These are phyloP conservation scores for Nannizziopsis barbatae DNA, from an alignment of 2,329 filamentous ascomycete species.

Conservation along the genomic window DNA sequence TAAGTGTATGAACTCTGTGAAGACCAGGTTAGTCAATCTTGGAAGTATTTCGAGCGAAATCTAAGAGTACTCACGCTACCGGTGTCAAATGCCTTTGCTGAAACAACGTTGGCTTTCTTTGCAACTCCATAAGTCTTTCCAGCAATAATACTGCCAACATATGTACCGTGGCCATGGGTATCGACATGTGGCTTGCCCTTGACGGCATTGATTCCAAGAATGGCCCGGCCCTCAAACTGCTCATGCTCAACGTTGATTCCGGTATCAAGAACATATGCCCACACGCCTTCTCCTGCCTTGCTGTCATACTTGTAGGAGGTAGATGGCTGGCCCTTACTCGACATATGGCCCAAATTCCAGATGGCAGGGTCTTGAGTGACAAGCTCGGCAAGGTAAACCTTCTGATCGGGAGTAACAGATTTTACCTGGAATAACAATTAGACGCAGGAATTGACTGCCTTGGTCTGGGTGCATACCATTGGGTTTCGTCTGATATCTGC, in stretches of 20 bases:
- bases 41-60: background rate
- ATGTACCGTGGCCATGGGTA: slow-evolving; percentile 11
- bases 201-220: slow-evolving; percentile 10
- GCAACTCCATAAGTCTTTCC: slow-evolving; percentile 11
- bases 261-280: slow-evolving; percentile 13
- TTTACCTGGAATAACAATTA: slow-evolving; percentile 2
- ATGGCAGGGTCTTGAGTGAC: slow-evolving; percentile 4
- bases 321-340: slow-evolving; percentile 7
- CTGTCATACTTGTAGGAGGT: slow-evolving; percentile 9
- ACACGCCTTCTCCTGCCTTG: slow-evolving; percentile 10
- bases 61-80: slow-evolving; percentile 5
- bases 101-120: slow-evolving; percentile 12
- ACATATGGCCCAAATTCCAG: slow-evolving; percentile 11
- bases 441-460: background rate
- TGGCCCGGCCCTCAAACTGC: slow-evolving; percentile 12
- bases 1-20: slow-evolving; percentile 10
- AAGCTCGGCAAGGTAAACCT: slow-evolving; percentile 6
- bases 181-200: slow-evolving; percentile 6
- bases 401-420: slow-evolving; percentile 8
- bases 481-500: slow-evolving; percentile 10
- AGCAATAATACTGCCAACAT: slow-evolving; percentile 11
- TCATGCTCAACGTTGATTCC: slow-evolving; percentile 11
- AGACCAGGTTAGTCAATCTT: background rate
- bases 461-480: background rate
- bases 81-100: slow-evolving; percentile 11